Percentiles rank a stretch among this genome's conserved stretches.
phyloP scores from a whole-genome alignment of 2,329 filamentous ascomycete genomes.

The Talaromyces sp. region DNA sequence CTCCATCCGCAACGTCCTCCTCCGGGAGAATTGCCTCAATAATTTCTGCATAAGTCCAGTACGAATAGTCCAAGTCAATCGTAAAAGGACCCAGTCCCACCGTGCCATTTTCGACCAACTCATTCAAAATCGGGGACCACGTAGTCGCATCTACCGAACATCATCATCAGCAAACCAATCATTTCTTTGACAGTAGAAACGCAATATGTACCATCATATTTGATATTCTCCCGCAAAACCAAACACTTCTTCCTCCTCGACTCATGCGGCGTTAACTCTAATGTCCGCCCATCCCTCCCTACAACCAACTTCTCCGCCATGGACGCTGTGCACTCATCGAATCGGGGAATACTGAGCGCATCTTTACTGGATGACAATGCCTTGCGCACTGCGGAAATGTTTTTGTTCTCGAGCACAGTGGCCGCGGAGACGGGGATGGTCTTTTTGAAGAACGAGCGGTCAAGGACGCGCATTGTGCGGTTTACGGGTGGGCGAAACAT shows the following conservation, averaged over 20 bases:
- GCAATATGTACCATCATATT: conserved; percentile 39
- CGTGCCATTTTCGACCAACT: conserved; percentile 66
- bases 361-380: conserved; percentile 64
- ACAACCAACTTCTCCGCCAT: conserved; percentile 43
- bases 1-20: conserved; percentile 62
- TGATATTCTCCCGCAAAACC: conserved; percentile 38
- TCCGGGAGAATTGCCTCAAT: conserved; percentile 77
- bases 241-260: conserved; percentile 36
- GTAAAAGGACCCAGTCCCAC: conserved; percentile 72
- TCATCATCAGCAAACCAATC: conserved; percentile 23
- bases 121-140: conserved; percentile 68
- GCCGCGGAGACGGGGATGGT: conserved; percentile 75
- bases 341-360: conserved; percentile 60
- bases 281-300: conserved; percentile 17
- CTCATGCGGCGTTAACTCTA: conserved; percentile 55
- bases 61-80: conserved; percentile 73
- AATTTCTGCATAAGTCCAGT: conserved; percentile 85
- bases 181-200: conserved; percentile 3
- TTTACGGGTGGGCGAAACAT: conserved; percentile 79
- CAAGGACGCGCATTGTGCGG: conserved; percentile 73
- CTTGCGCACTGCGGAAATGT: conserved; percentile 70
- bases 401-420: conserved; percentile 68
- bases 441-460: conserved; percentile 78
- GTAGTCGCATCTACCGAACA: conserved; percentile 61
- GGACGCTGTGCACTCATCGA: conserved; percentile 58